Evolutionary conservation across 306 rosid species (phyloP).

Genomic region (Cucumis cinereus): DNA sequence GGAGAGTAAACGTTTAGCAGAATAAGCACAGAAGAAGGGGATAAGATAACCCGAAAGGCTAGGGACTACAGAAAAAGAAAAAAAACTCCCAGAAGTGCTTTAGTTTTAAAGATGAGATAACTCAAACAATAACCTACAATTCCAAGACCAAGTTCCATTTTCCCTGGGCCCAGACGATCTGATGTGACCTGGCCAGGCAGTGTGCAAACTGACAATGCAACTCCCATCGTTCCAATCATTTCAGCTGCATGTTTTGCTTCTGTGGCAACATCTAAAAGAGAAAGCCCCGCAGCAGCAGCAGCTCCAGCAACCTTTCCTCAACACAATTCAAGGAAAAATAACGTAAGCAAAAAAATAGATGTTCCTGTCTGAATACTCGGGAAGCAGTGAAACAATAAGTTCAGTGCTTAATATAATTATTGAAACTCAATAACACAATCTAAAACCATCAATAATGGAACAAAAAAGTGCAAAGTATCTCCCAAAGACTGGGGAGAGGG

Average conservation of each 20-base stretch:
- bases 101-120: background rate
- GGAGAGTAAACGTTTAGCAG: background rate
- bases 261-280: conserved; percentile 63
- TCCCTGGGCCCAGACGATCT: conserved; percentile 81
- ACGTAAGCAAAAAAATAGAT: background rate
- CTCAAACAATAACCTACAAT: conserved; percentile 45
- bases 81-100: background rate
- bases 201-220: conserved; percentile 77
- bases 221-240: conserved; percentile 94
- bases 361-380: background rate
- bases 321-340: conserved; percentile 10
- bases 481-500: background rate
- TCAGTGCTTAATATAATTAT: background rate
- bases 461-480: background rate
- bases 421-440: background rate
- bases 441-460: background rate
- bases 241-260: conserved; percentile 85
- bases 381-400: background rate
- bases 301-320: conserved; percentile 83
- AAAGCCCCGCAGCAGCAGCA: conserved; percentile 82
- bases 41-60: background rate
- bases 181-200: conserved; percentile 76
- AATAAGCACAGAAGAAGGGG: background rate
- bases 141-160: conserved; percentile 97
- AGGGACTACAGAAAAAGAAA: background rate